Evolutionary conservation across 305 asterid genomes (phyloP).

Genomic region (Plantago coronopus): DNA sequence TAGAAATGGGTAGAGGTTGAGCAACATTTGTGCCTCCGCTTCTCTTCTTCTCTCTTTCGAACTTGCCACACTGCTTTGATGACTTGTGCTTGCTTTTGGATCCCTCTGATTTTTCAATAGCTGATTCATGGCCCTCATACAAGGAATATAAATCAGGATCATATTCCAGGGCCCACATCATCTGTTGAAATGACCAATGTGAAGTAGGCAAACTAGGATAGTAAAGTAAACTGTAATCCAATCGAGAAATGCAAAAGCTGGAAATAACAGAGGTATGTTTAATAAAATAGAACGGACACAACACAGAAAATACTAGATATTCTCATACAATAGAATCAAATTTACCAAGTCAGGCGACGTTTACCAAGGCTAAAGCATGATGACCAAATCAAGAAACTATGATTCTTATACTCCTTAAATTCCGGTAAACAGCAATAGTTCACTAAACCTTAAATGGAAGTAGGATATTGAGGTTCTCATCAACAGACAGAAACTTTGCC

Average conservation of each 20-base stretch:
- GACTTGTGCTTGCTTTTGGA: conserved; percentile 60
- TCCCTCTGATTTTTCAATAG: conserved; percentile 47
- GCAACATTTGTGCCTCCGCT: conserved; percentile 37
- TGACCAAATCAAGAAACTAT: too few species aligned
- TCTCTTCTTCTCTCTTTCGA: conserved; percentile 62
- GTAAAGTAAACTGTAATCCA: conserved; percentile 7
- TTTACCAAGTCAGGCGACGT: too few species aligned
- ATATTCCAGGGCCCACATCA: conserved; percentile 98
- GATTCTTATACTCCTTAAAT: not conserved
- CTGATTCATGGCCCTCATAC: conserved; percentile 55
- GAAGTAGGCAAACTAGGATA: not conserved
- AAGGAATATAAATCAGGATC: conserved; percentile 57
- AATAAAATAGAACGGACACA: too few species aligned
- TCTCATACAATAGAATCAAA: too few species aligned
- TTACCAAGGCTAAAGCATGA: too few species aligned
- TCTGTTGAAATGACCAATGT: conserved; percentile 39
- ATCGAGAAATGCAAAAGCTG: conserved; percentile 4
- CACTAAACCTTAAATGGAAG: not conserved
- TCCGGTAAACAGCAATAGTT: not conserved
- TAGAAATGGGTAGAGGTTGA: conserved; percentile 75
- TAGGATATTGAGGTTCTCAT: not conserved
- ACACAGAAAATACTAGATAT: too few species aligned
- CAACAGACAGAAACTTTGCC: not conserved
- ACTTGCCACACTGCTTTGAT: conserved; percentile 60
- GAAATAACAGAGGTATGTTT: not conserved